Base-by-base conservation (phyloP, 208 protist genomes). In the Acanthamoeba lugdunensis region DNA sequence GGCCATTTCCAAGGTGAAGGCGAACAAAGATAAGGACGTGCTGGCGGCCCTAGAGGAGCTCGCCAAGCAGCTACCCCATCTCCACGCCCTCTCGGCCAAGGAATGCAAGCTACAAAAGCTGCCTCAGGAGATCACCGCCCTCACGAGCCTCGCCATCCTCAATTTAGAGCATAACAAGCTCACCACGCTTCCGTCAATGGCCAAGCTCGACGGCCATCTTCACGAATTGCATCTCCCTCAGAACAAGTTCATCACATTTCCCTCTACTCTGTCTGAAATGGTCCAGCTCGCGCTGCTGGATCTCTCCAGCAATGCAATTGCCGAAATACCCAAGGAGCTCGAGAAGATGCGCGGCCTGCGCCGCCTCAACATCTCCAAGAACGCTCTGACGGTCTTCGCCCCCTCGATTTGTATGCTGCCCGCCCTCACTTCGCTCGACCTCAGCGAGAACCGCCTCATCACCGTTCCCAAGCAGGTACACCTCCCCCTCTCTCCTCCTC, bases 151-250 rank as follows among this genome's bases (percentile, higher is more conserved):
- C 5, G 87, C 18, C 28, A 63, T 92, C 21, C 69, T 92, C 37
- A 77, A 92, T 61, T 56, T 71, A 37, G 87, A 92, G 58, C 48
- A 92, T 25, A 92, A 92, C 63, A 71, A 92, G 41, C 58, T 92
- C 63, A 33, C 48, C 14, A 92, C 87, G 23, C 30, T 92, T 58
- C 87, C 87, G 28, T 54, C 87, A 14, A 54, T 92, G 61, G 61
- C 23, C 25, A 71, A 71, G 37, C 37, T 92, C 33, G 50, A 90
- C 33, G 25, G 7, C 11, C 69, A 79, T 79, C 87, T 92, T 37
- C 41, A 33, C 25, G 87, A 92, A n/a, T 37, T 92, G 23, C 52
- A 77, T 21, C 65, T 92, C n/a, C n/a, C 56, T 14, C 28, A 79
- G 41, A 92, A 92, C 54, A 71, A 77, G 18, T 92, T 92, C 37